A percentile compares a stretch with the other conserved stretches of the same genome.
These are phyloP conservation scores for Arachnomyces sp. DNA, from an alignment of 2,329 filamentous ascomycete genomes.

Conservation along the genomic window DNA sequence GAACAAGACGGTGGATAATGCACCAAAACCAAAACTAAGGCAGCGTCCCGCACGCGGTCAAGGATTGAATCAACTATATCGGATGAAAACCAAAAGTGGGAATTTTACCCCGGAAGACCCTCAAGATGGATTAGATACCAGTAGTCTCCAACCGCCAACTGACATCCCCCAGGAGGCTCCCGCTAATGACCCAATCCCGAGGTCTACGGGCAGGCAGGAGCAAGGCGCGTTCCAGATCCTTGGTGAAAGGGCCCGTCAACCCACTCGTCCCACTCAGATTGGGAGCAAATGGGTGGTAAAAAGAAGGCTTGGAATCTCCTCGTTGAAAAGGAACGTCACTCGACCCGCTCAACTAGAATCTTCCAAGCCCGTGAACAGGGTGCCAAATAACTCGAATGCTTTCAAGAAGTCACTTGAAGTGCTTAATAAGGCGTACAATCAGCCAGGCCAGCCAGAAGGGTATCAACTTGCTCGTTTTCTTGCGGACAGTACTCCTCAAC, in stretches of 20 bases:
- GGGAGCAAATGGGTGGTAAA: constrained; percentile 27
- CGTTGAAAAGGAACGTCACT: constrained; percentile 25
- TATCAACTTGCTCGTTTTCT: constrained; percentile 29
- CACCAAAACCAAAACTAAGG: no score
- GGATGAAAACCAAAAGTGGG: no score
- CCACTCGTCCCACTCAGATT: constrained; percentile 13
- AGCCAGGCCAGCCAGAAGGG: constrained; percentile 11
- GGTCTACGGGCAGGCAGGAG: no score
- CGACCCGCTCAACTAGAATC: constrained; percentile 29
- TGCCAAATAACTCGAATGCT: constrained; percentile 12
- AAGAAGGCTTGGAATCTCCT: constrained; percentile 27
- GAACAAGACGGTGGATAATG: constrained; percentile 8
- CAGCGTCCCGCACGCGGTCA: no score
- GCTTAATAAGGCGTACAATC: constrained; percentile 23
- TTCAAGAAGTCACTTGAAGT: constrained; percentile 27
- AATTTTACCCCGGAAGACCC: no score
- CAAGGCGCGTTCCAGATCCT: no score
- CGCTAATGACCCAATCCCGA: no score
- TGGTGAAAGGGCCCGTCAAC: not conserved
- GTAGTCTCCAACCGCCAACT: no score
- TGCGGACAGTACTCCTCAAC: constrained; percentile 13
- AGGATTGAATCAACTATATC: no score
- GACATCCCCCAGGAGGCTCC: no score
- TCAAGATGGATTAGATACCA: no score
- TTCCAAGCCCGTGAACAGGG: constrained; percentile 11